Percentiles rank a stretch among this genome's conserved stretches.
Evolutionary conservation across 2,329 filamentous ascomycete species (phyloP).

Genomic region (Penicillium psychrosexuale): DNA sequence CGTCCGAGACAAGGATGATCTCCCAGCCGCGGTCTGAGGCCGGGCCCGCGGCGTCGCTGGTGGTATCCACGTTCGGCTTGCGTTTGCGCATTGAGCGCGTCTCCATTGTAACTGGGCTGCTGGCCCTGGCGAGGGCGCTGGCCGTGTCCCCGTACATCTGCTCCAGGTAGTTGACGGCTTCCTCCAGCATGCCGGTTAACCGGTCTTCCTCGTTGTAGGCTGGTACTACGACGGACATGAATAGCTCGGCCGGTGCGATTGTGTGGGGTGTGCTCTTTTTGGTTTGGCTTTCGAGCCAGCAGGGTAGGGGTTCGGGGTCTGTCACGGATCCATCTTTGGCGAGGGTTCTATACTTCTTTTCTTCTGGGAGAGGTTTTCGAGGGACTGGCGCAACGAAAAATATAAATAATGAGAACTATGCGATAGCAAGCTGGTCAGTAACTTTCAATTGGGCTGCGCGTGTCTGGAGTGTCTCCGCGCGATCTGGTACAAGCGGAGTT

Average conservation of each 20-base stretch:
- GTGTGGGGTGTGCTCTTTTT: slow-evolving; percentile 63
- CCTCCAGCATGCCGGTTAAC: slow-evolving; percentile 78
- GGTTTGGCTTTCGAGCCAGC: slow-evolving; percentile 77
- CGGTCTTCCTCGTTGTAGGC: slow-evolving; percentile 92
- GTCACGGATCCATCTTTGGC: slow-evolving; percentile 60
- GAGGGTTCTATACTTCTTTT: slow-evolving; percentile 82
- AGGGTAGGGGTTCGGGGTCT: slow-evolving; percentile 62
- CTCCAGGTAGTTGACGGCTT: slow-evolving; percentile 85
- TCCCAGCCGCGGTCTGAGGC: slow-evolving; percentile 67
- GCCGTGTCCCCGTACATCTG: slow-evolving; percentile 61
- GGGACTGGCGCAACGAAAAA: slow-evolving; percentile 77
- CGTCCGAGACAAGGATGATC: slow-evolving; percentile 88
- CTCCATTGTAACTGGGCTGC: slow-evolving; percentile 7
- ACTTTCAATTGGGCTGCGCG: not conserved
- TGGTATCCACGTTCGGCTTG: slow-evolving; percentile 31
- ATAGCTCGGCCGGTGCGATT: slow-evolving; percentile 74
- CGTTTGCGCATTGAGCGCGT: slow-evolving; percentile 20
- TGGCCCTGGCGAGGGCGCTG: not conserved
- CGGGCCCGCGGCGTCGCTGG: slow-evolving; percentile 35
- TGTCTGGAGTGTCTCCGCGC: not conserved
- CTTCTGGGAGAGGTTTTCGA: slow-evolving; percentile 67
- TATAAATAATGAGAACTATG: slow-evolving; percentile 64
- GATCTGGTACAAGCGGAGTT: not conserved
- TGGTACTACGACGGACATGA: slow-evolving; percentile 87
- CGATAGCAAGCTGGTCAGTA: not conserved